Base-by-base conservation (phyloP, 2,329 filamentous ascomycete genomes). In the Colletotrichum magnum region DNA sequence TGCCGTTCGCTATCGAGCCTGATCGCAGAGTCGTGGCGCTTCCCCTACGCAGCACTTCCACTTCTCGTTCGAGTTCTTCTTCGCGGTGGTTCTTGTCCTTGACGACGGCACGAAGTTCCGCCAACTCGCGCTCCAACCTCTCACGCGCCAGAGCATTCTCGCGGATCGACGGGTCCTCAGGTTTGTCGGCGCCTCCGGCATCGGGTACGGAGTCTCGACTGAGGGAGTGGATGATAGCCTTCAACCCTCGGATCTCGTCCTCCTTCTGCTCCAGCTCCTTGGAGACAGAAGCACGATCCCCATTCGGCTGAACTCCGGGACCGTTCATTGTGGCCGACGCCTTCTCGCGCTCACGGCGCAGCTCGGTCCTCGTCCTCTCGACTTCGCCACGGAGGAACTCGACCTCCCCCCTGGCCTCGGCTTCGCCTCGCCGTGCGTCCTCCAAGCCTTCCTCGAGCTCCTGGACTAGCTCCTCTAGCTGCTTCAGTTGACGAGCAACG, bases 381-480 rank as follows among this genome's bases (percentile, higher is more conserved):
- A 98, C 95, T 79, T 99, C 96, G 2, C 96, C 96, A 32, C 96
- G 88, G 43, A 99, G 82, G 77, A 98, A 98, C 79, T 99, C 96
- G 4, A 98, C 95, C 79, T 99, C 96, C 0, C 94, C 95, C 68
- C 96, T 89, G 36, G 96, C 96, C 82, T 99, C 96, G 10, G 95
- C 95, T 82, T 99, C 96, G 6, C 96, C 96, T 64, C 96, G 88
- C 63, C 96, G 88, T 56, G 96, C 95, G 81, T 99, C 96, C 81
- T 99, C 96, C 1, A 99, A 86, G 0, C 96, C 96, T 80, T 99
- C 96, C 79, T 99, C 96, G 0, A 99, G 88, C 79, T 99, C 96
- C 74, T 97, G 95, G 2, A 99, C 96, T 41, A 98, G 88, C 78
- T 98, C 95, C 79, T 98, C 96, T 1, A 99, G 86, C 80, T 97